Conservation (phyloP, 2,329 filamentous ascomycete genomes). For the Cryphonectria parasitica region DNA sequence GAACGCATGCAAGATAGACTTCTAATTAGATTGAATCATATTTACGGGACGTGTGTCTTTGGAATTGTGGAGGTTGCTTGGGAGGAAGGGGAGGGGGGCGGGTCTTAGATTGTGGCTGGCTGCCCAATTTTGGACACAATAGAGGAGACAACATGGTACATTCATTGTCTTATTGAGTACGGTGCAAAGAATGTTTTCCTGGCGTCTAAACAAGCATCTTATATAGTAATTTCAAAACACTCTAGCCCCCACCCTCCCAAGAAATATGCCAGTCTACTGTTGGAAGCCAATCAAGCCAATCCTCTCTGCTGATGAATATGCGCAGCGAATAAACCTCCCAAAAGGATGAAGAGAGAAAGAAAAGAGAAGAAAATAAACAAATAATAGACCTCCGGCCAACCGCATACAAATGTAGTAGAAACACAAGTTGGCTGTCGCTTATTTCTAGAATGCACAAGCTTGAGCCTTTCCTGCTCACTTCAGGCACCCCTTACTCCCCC, state of each 20-base stretch:
- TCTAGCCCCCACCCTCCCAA: no score
- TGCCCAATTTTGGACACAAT: no score
- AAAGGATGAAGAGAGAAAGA: neutral
- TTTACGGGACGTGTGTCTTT: constrained; percentile 36
- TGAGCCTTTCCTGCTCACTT: neutral
- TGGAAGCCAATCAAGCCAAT: neutral
- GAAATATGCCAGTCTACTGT: neutral
- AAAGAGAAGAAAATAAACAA: neutral
- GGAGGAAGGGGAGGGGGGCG: no score
- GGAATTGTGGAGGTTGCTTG: constrained; percentile 39
- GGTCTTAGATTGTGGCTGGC: no score
- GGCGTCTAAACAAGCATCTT: neutral
- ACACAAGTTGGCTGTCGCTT: neutral
- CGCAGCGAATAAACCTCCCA: neutral
- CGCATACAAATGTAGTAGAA: neutral
- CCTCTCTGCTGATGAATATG: neutral
- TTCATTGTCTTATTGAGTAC: neutral
- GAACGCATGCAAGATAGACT: neutral
- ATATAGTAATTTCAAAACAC: neutral
- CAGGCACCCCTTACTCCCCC: neutral
- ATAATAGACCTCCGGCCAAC: neutral
- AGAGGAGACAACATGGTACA: neutral
- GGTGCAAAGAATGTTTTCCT: neutral
- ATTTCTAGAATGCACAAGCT: neutral
- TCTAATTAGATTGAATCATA: neutral